Evolutionary conservation across 2,329 filamentous ascomycete species (phyloP).

Genomic region (Ophiostoma himal-ulmi): DNA sequence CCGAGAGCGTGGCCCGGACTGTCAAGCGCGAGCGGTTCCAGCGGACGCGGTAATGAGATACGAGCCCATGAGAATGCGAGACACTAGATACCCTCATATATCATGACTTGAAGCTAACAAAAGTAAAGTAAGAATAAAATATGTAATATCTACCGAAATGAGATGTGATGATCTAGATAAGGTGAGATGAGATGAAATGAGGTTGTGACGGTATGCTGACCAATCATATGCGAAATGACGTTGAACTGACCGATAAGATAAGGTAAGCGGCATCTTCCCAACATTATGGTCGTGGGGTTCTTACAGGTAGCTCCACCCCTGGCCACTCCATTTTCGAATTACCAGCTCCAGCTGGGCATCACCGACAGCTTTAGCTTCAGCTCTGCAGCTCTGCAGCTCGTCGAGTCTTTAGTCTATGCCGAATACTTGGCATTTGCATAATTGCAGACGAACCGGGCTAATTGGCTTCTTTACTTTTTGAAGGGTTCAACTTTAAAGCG

Average conservation of each 20-base stretch:
- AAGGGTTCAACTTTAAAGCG: too few species aligned
- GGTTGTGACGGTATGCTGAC: background rate
- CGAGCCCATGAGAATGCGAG: background rate
- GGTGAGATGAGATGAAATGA: background rate
- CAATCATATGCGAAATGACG: background rate
- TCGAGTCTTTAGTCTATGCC: background rate
- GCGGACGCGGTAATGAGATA: constrained; percentile 17
- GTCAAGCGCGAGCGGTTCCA: constrained; percentile 30
- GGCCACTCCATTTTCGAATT: constrained; percentile 14
- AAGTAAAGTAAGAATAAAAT: background rate
- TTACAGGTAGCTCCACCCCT: constrained; percentile 18
- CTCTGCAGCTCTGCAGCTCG: background rate
- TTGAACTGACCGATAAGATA: background rate
- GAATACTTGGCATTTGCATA: background rate
- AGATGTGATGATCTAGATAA: background rate
- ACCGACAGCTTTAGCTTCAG: background rate
- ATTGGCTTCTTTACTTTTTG: too few species aligned
- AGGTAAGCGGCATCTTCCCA: background rate
- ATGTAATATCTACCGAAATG: background rate
- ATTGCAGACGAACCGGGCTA: background rate
- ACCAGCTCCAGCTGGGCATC: constrained; percentile 17
- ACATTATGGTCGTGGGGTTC: background rate
- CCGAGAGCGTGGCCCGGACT: constrained; percentile 25
- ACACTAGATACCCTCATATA: background rate
- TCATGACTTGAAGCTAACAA: background rate